Conservation (phyloP, 148 eudicot species). For the Spergularia bocconei region DNA sequence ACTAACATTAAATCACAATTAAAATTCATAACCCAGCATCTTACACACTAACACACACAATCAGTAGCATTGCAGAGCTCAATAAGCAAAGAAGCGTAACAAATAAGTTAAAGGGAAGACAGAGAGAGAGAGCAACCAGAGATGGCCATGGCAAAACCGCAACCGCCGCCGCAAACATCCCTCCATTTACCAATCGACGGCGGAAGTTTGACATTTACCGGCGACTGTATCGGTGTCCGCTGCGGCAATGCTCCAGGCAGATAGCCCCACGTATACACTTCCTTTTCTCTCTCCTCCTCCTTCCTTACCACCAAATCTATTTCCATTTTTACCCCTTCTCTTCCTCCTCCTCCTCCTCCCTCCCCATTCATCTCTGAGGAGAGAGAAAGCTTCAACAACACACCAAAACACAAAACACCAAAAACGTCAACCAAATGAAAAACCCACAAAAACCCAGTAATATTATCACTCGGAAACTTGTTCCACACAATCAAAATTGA, state of each 20-base stretch:
- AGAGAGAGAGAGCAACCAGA: conserved; percentile 45
- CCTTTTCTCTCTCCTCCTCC: conserved; percentile 40
- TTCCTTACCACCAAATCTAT: conserved; percentile 37
- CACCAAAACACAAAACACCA: neutral
- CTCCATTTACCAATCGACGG: conserved; percentile 48
- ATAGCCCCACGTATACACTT: conserved; percentile 91
- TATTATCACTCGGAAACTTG: neutral
- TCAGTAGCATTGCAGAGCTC: neutral
- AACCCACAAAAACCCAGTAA: conserved; percentile 12
- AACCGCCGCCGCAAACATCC: conserved; percentile 94
- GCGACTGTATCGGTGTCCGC: conserved; percentile 77
- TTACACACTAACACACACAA: too few species aligned
- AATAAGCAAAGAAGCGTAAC: neutral
- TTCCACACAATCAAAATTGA: neutral
- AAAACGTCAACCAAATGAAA: neutral
- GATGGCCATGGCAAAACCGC: conserved; percentile 95
- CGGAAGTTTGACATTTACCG: conserved; percentile 58
- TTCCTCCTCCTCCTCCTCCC: neutral
- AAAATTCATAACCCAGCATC: neutral
- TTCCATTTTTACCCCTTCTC: conserved; percentile 37
- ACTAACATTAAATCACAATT: neutral
- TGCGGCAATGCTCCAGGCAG: conserved; percentile 91
- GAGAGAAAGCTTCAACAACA: neutral
- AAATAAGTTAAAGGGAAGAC: neutral
- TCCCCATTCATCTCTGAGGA: conserved; percentile 45